Conservation (phyloP, 2,329 filamentous ascomycete genomes). For the Venturiaceae sp. region DNA sequence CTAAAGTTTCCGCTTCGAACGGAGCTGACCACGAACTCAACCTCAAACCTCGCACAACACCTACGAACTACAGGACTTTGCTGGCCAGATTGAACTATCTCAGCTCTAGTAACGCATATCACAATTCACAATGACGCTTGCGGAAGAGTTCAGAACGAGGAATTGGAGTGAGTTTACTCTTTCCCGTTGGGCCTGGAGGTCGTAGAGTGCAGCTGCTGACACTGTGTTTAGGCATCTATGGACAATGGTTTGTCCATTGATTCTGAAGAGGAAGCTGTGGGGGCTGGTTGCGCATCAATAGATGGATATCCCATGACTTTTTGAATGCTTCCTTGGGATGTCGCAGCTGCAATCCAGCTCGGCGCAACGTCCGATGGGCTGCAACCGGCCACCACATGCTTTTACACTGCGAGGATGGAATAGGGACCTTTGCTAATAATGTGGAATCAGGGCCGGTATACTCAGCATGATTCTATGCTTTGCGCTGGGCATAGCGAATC, state of each 20-base stretch:
- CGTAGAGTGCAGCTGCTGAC: conserved; percentile 19
- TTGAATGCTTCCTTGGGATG: not conserved
- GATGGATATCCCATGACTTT: not conserved
- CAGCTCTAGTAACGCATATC: not conserved
- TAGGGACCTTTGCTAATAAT: conserved; percentile 5
- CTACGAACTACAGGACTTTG: not conserved
- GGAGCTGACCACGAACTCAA: not conserved
- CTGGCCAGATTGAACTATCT: not conserved
- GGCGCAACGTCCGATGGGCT: not conserved
- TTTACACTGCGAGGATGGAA: not conserved
- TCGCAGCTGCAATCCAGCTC: not conserved
- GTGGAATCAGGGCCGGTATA: conserved; percentile 38
- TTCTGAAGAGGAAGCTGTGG: not conserved
- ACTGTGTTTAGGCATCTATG: conserved; percentile 49
- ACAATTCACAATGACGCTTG: conserved; percentile 41
- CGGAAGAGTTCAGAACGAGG: conserved; percentile 53
- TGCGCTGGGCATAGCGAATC: conserved; percentile 58
- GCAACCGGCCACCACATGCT: not conserved
- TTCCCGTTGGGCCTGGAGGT: conserved; percentile 6
- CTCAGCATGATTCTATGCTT: conserved; percentile 56
- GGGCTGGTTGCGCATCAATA: not conserved
- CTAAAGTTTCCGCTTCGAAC: not conserved
- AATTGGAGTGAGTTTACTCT: conserved; percentile 50
- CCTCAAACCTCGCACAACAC: not conserved
- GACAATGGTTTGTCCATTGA: conserved; percentile 49